phyloP scores from a whole-genome alignment of 208 protist genomes.

The Trichomonas gallinae region DNA sequence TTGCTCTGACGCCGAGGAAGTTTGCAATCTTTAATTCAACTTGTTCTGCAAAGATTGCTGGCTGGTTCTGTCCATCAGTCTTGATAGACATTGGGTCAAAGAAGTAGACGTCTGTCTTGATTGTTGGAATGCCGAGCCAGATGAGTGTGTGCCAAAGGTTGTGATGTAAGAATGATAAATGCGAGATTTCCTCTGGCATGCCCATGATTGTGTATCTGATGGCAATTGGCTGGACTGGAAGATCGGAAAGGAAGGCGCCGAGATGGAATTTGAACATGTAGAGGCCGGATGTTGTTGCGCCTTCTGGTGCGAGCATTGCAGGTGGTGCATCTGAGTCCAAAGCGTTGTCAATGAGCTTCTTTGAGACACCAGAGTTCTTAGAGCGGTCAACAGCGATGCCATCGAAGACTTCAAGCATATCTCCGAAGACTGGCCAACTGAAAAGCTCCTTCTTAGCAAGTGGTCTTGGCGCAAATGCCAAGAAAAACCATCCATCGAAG shows the following conservation, averaged over 20 bases:
- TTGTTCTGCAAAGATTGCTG: neutral
- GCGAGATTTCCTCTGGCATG: neutral
- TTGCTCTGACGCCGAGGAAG: neutral
- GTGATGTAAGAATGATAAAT: neutral
- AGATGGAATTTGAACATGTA: conserved; percentile 4
- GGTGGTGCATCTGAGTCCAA: neutral
- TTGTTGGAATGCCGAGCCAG: neutral
- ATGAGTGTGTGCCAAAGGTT: neutral
- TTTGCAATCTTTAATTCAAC: neutral
- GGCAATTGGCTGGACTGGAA: neutral
- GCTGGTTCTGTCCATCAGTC: neutral
- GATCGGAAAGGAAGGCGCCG: neutral
- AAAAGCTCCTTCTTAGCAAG: neutral
- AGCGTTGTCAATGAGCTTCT: neutral
- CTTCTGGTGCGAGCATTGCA: neutral
- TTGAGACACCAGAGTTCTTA: neutral
- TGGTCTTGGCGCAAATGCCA: neutral
- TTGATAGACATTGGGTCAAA: neutral
- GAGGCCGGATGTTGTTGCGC: neutral
- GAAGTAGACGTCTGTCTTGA: neutral
- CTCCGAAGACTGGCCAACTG: neutral
- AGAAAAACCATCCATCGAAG: neutral
- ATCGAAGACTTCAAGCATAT: neutral
- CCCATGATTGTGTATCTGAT: neutral
- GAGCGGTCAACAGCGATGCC: neutral